Evolutionary conservation across 208 protist genomes (phyloP), one percentile per base, ranked within the genome.

Genomic region (Strigomonas oncopelti): DNA sequence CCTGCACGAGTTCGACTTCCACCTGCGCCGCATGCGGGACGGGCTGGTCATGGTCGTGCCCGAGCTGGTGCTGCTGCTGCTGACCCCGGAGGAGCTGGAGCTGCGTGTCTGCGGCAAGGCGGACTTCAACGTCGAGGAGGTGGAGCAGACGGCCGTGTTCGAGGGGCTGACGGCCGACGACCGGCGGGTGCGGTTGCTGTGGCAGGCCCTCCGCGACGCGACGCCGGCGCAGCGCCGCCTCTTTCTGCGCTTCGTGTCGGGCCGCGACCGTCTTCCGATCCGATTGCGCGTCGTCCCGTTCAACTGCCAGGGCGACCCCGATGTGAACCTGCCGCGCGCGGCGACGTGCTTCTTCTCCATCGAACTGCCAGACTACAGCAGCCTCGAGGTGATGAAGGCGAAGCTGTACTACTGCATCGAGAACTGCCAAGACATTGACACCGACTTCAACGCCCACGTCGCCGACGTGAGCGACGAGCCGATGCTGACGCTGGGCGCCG

Each of bases 261-360:
- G 91, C 9, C 81, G 94, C 24, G 89, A 95, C 61, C 80, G 95
- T 1, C 62, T 98, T 52, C 93, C 92, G 4, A 82, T 97, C 29
- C 86, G 89, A 73, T 78, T 96, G 67, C 86, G 84, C 36, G 65
- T 95, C 32, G 69, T 95, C 0, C 85, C 93, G 7, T 70, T 97
- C 65, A 72, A 65, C 34, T 85, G 75, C 11, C 61, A 84, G 51
- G 87, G 83, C 5, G 87, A 96, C 61, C 83, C 92, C 4, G 95
- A 98, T 78, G 75, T 80, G 22, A 69, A 87, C 20, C 75, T 98
- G 13, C 95, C 97, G 7, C 80, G 88, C 28, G 89, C 96, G 20
- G 87, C 95, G 25, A 99, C 97, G 65, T 99, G 97, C 86, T 98
- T 98, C 80, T 98, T 98, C 67, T 83, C 90, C 18, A 34, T 99